Conservation (phyloP, 805 yeast genomes). For the Jamesozyma spencerorum region DNA sequence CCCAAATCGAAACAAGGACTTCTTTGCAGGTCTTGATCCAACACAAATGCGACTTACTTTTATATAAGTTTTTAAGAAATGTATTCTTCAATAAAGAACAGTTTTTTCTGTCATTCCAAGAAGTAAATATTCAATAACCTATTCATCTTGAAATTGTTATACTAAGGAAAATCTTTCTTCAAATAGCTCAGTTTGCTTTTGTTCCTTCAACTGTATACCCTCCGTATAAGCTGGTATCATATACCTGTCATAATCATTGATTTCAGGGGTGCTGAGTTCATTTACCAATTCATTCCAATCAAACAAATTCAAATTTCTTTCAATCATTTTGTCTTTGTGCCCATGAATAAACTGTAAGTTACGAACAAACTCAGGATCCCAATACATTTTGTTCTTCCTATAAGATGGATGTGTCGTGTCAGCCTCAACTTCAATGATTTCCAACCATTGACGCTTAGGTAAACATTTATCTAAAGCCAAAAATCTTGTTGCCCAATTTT, state of each 20-base stretch:
- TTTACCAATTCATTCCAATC: constrained; percentile 5
- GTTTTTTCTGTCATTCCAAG: too few species aligned
- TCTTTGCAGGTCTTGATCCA: too few species aligned
- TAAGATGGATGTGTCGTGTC: constrained; percentile 22
- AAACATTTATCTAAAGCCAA: constrained; percentile 81
- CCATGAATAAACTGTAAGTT: constrained; percentile 10
- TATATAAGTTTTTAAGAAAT: too few species aligned
- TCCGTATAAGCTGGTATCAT: constrained; percentile 11
- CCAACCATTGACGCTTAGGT: constrained; percentile 52
- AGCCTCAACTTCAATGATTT: constrained; percentile 38
- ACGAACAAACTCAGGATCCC: constrained; percentile 32
- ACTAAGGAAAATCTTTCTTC: constrained; percentile 6
- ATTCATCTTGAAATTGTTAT: background rate
- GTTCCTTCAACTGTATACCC: constrained; percentile 16
- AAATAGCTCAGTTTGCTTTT: constrained; percentile 14
- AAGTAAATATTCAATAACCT: too few species aligned
- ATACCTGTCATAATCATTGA: constrained; percentile 4
- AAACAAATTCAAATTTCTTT: constrained; percentile 1
- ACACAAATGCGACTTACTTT: too few species aligned
- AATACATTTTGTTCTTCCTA: constrained; percentile 17
- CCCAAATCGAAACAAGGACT: too few species aligned
- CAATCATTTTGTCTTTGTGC: constrained; percentile 1
- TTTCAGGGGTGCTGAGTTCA: background rate
- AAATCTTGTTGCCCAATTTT: constrained; percentile 37
- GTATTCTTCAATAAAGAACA: too few species aligned